Base-by-base conservation (phyloP, 1,139 yeast species). In the Taphrina communis region DNA sequence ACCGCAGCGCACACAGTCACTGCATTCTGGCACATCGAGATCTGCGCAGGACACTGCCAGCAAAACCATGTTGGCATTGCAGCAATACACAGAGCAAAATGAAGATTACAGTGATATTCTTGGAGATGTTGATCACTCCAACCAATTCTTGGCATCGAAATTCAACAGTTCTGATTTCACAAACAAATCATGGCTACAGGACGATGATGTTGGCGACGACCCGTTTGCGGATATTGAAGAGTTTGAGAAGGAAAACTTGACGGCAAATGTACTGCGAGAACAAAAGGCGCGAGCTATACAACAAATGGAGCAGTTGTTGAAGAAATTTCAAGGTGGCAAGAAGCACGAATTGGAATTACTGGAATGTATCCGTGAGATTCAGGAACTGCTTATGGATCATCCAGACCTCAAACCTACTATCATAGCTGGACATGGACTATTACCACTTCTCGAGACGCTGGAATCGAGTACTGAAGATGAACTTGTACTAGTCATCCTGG, bases 371-470 rank as follows among this genome's bases (percentile, higher is more conserved):
- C 50, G 41, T 19, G 63, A 51, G 38, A 57, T 70, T 52, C 70
- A 71, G 14, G 59, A 57, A 1, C 75, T 76, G 69, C 83, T 82
- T 78, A 83, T 77, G 65, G 82, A 80, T 56, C 78, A 79, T 2
- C 77, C 76, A 5, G 75, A 73, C 36, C 70, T 75, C 17, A 70
- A 71, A 44, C 72, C 73, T 48, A 72, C 74, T 8, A 66, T 85
- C 52, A 77, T 84, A 36, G 77, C 84, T 70, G 83, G 82, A 57
- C 87, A 84, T 73, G 86, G 87, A 0, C 77, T 84, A 6, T 74
- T 84, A 35, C 80, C 86, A 0, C 74, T 85, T 1, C 75, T 85
- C 70, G 87, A 84, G 72, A 74, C 85, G 5, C 76, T 85, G 58
- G 85, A 83, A 57, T 77, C 76, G 68, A 78, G 80, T 0, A 62